Conservation (phyloP, 78 protist species). For the Capsaspora owczarzaki region DNA sequence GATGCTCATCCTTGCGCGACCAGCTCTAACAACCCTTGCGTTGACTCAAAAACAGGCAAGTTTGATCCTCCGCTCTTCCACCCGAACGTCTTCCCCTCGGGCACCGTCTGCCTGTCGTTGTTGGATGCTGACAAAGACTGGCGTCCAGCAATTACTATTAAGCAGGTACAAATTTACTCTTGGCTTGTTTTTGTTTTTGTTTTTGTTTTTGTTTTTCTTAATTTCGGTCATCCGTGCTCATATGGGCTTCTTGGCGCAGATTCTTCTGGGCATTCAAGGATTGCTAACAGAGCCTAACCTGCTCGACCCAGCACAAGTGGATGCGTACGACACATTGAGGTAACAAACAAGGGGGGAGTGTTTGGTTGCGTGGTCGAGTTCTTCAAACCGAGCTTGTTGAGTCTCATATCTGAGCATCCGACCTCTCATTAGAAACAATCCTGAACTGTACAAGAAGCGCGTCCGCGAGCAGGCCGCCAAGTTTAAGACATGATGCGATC, state of each 20-base stretch:
- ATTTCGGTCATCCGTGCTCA: neutral
- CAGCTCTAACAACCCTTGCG: no score
- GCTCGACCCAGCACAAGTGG: slow-evolving; percentile 84
- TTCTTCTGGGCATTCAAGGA: slow-evolving; percentile 90
- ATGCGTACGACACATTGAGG: neutral
- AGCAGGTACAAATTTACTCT: slow-evolving; percentile 36
- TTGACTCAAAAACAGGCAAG: slow-evolving; percentile 29
- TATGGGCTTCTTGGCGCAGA: slow-evolving; percentile 30
- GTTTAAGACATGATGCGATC: neutral
- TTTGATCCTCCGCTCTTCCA: slow-evolving; percentile 53
- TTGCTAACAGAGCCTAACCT: slow-evolving; percentile 87
- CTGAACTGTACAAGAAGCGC: neutral
- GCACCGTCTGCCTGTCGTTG: slow-evolving; percentile 92
- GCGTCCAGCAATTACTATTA: slow-evolving; percentile 87
- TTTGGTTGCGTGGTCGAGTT: neutral
- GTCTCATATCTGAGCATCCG: neutral
- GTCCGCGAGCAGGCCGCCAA: neutral
- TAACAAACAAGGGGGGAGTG: neutral
- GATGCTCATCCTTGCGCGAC: no score
- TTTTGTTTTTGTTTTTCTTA: neutral
- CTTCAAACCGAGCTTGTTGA: neutral
- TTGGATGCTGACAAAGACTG: slow-evolving; percentile 91
- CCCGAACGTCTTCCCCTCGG: slow-evolving; percentile 85
- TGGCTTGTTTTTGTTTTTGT: neutral
- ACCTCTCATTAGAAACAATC: neutral